Base-by-base conservation (phyloP, 768 basidiomycete genomes). In the Kwoniella heveanensis region DNA sequence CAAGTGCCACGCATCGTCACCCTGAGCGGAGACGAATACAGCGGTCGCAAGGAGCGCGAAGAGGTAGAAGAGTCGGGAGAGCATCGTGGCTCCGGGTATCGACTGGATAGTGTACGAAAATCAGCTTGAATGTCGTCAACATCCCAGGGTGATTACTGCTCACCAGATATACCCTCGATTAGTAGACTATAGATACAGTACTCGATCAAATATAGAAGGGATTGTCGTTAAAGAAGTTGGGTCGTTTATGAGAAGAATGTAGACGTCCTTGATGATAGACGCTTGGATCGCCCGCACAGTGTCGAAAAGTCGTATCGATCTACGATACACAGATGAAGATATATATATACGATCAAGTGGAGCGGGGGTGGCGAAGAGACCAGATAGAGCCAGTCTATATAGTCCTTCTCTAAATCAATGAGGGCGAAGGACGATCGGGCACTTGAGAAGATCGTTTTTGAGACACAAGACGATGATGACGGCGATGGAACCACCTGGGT, bases 1-100 rank as follows among this genome's bases (percentile, higher is more conserved):
- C 13, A 68, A 27, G 58, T 72, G 73, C 70, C 73, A 74, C 8
- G 52, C 68, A 30, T 64, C 62, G 53, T 64, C 62, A 10, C 48
- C 48, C 48, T 64, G 62, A 17, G 62, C 54, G 13, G 29, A 29
- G 47, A 64, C 62, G 49, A 64, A 64, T 25, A 51, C 55, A 19
- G 50, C 36, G 0, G 62, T 50, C n/a, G 62, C 62, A 24, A 62
- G 17, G 9, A 62, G 29, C 4, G 60, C 53, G 49, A 64, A 32
- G 51, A 64, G 49, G 62, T 36, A 64, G 30, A 64, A 44, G 26
- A 57, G n/a, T 44, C 48, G 56, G 25, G 54, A 54, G 47, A 64
- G 54, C 62, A 64, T 64, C 19, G 21, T 64, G 7, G 62, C 36
- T 24, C 39, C 7, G 32, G 32, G 17, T 44, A 44, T 10, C 10